Conservation (phyloP, 1,139 yeast species). For the Suhomyces coccinellae region DNA sequence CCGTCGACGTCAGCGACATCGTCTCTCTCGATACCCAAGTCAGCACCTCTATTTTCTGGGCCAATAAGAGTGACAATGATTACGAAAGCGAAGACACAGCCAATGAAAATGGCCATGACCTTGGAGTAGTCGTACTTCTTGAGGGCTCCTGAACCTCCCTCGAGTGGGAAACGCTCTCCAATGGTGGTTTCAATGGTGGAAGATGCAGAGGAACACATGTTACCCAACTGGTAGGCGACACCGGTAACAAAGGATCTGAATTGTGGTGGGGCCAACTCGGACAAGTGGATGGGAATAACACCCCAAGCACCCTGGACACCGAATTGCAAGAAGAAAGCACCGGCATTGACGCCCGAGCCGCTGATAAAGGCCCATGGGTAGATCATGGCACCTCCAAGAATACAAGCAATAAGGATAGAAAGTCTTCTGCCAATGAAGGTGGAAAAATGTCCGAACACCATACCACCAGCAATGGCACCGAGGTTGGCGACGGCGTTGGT, state of each 20-base stretch:
- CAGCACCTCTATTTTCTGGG: constrained; percentile 63
- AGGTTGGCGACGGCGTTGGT: constrained; percentile 69
- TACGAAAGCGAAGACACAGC: constrained; percentile 69
- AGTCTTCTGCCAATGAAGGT: constrained; percentile 63
- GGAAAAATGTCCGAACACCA: constrained; percentile 60
- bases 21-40: constrained; percentile 20
- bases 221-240: constrained; percentile 79
- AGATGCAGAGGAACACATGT: constrained; percentile 78
- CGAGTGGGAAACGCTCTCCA: constrained; percentile 62
- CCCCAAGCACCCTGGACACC: constrained; percentile 92
- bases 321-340: constrained; percentile 76
- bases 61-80: constrained; percentile 63
- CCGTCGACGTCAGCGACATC: constrained; percentile 16
- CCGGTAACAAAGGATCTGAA: constrained; percentile 75
- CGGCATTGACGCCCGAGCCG: constrained; percentile 64
- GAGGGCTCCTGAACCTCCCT: constrained; percentile 5
- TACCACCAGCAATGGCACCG: constrained; percentile 70
- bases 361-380: constrained; percentile 72
- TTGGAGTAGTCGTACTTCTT: constrained; percentile 32
- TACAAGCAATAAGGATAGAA: constrained; percentile 50
- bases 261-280: constrained; percentile 77
- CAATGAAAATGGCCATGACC: constrained; percentile 84
- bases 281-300: constrained; percentile 73
- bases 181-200: constrained; percentile 79
- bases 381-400: constrained; percentile 64